Evolutionary conservation across 148 eudicot species (phyloP).

Genomic region (Cornus suecica): DNA sequence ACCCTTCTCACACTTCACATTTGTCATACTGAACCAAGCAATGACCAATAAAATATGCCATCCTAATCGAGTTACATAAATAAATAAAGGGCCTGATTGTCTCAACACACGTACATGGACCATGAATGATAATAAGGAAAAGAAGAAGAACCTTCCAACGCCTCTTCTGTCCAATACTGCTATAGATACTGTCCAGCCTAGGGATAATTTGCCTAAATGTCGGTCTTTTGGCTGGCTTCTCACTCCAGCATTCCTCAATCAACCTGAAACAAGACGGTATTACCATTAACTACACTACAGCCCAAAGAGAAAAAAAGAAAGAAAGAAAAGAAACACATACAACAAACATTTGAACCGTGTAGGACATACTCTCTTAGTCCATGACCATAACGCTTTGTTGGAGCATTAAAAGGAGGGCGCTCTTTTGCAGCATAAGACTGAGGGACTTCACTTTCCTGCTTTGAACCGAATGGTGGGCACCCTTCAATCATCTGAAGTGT

Average conservation of each 20-base stretch:
- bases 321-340: neutral
- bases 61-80: neutral
- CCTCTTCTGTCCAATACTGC: slow-evolving; percentile 45
- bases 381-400: slow-evolving; percentile 66
- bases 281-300: too few species aligned
- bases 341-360: neutral
- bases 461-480: slow-evolving; percentile 59
- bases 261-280: slow-evolving; percentile 47
- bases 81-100: neutral
- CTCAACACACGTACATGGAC: neutral
- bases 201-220: slow-evolving; percentile 72
- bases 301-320: too few species aligned
- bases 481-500: slow-evolving; percentile 91
- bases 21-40: too few species aligned
- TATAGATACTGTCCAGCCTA: slow-evolving; percentile 60
- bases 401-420: slow-evolving; percentile 89
- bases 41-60: too few species aligned
- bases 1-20: too few species aligned
- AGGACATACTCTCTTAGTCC: slow-evolving; percentile 76
- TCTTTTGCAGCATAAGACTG: slow-evolving; percentile 56
- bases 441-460: slow-evolving; percentile 58
- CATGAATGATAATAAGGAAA: neutral
- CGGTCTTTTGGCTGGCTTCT: slow-evolving; percentile 68
- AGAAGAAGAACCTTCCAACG: slow-evolving; percentile 71
- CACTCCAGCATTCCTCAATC: slow-evolving; percentile 89